Base-by-base conservation (phyloP, 2,329 filamentous ascomycete species). In the Rhinocladiella mackenziei region DNA sequence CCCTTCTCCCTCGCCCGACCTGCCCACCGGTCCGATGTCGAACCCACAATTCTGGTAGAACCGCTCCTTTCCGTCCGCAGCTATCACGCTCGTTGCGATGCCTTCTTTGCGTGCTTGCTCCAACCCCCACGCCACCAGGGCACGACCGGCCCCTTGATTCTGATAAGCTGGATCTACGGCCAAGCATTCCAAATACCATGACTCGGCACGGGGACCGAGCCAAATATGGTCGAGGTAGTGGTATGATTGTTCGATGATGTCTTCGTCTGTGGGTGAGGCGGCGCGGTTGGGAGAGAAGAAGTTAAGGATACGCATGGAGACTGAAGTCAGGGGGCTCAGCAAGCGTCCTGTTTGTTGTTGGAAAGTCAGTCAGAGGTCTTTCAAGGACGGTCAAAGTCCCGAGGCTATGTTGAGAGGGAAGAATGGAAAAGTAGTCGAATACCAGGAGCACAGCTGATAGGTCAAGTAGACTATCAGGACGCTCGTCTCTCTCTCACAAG, bases 121-220 rank as follows among this genome's bases (percentile, higher is more conserved):
- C 10, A 73, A 50, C 0, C 71, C 71, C 68, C 67, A 71, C 17
- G 56, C 42, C 8, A 71, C 68, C 5, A 74, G 60, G 17, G 51
- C 52, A 4, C 57, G 59, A 1, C 69, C 71, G 8, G 66, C 42
- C 2, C 62, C 65, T 28, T 53, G 53, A 3, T 65, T 60, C 33
- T 72, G 68, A 19, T 60, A 62, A 4, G 62, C 59, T 0, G 70
- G 71, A 26, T 56, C 43, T 7, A 62, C 56, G 4, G 57, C 45
- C 17, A 62, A 42, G 9, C 45, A 40, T 25, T 48, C 55, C 14
- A 60, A 39, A 25, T 58, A 54, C 58, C 57, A 59, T n/a, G 33
- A 66, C 61, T 67, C 57, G 1, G 47, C 50, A 4, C 65, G 56
- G 3, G 43, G 29, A 7, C 60, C 60, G 2, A 44, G 44, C 63